These are phyloP conservation scores for Dactylellina parvicollis DNA, from an alignment of 2,329 filamentous ascomycete genomes.

Conservation along the genomic window DNA sequence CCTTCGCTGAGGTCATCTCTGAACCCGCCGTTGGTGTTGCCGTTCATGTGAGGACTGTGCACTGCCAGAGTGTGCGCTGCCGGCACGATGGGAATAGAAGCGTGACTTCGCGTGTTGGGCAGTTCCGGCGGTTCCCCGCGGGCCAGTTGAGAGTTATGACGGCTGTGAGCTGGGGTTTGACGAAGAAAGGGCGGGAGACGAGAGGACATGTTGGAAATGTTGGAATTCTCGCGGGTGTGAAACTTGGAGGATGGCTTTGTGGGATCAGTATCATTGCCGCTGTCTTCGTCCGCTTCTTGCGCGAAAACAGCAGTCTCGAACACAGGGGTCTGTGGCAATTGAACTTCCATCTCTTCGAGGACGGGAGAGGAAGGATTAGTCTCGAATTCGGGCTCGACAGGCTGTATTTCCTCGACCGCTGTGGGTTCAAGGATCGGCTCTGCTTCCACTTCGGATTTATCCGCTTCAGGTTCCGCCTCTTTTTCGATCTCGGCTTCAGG, in stretches of 20 bases:
- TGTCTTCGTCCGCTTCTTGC: conserved; percentile 53
- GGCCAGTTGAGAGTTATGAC: conserved; percentile 65
- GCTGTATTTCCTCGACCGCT: conserved; percentile 36
- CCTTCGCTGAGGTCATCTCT: conserved; percentile 61
- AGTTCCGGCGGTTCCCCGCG: conserved; percentile 75
- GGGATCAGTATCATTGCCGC: conserved; percentile 56
- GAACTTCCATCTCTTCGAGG: conserved; percentile 34
- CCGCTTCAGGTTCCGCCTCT: conserved; percentile 10
- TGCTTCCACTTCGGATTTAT: background rate
- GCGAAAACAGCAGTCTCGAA: conserved; percentile 52
- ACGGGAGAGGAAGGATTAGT: conserved; percentile 57
- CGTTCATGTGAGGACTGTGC: conserved; percentile 26
- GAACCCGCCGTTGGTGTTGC: conserved; percentile 43
- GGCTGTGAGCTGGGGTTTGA: conserved; percentile 40
- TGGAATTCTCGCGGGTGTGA: conserved; percentile 54
- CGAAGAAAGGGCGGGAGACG: conserved; percentile 49
- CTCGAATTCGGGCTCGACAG: conserved; percentile 55
- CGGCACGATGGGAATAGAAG: conserved; percentile 61
- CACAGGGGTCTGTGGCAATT: conserved; percentile 56
- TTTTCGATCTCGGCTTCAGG: conserved; percentile 5
- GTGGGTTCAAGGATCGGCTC: background rate
- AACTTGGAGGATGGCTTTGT: conserved; percentile 56
- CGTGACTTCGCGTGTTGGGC: conserved; percentile 63
- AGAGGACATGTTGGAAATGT: conserved; percentile 50
- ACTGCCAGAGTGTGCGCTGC: conserved; percentile 60